A percentile compares a stretch with the other conserved stretches of the same genome.
Evolutionary conservation across 1,284 basidiomycete genomes (phyloP).

Genomic region (Phellinidium pouzarii): DNA sequence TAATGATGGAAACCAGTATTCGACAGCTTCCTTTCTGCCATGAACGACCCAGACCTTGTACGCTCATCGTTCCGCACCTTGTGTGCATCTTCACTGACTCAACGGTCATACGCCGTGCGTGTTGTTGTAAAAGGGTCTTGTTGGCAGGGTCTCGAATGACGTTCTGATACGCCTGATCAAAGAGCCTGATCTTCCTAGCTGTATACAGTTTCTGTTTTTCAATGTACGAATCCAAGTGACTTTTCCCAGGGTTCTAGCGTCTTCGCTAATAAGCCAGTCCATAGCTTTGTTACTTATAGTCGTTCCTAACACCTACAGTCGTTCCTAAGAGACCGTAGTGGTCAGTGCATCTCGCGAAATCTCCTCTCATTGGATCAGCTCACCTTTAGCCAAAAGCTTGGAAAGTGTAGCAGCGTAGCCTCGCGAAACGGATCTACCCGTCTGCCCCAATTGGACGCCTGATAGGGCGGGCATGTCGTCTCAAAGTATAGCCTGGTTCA

Average conservation of each 20-base stretch:
- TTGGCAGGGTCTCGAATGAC: background rate
- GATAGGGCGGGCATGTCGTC: conserved; percentile 5
- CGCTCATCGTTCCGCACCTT: conserved; percentile 1
- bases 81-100: conserved; percentile 2
- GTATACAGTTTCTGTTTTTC: conserved; percentile 4
- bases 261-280: conserved; percentile 5
- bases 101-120: background rate
- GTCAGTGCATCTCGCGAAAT: background rate
- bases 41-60: conserved; percentile 9
- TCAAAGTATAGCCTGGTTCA: conserved; percentile 6
- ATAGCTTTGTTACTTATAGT: conserved; percentile 1
- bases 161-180: background rate
- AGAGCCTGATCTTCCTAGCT: background rate
- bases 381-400: conserved; percentile 4
- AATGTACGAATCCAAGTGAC: conserved; percentile 5
- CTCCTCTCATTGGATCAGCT: no score
- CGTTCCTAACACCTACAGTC: conserved; percentile 1
- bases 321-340: background rate
- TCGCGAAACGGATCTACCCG: conserved; percentile 8
- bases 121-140: background rate
- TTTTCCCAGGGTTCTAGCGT: conserved; percentile 1
- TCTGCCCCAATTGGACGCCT: conserved; percentile 1
- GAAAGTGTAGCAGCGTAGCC: conserved; percentile 2
- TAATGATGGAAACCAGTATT: conserved; percentile 6
- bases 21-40: conserved; percentile 3